These are phyloP conservation scores for Telopea speciosissima DNA, from an alignment of 177 flowering plant genomes.

Conservation along the genomic window DNA sequence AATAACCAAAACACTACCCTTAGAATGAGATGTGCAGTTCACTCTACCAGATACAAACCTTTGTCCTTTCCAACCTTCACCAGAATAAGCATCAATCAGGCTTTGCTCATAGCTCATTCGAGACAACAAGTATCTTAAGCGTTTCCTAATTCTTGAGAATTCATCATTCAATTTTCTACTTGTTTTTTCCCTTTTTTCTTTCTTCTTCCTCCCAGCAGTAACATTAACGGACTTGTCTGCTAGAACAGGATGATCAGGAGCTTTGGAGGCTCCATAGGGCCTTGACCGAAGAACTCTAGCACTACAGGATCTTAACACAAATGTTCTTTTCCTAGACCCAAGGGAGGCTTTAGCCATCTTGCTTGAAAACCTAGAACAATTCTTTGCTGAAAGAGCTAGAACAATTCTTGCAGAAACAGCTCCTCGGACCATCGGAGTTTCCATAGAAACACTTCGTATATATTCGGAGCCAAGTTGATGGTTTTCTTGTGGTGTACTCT, in stretches of 20 bases:
- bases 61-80: constrained; percentile 90
- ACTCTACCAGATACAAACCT: constrained; percentile 42
- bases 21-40: neutral
- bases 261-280: constrained; percentile 32
- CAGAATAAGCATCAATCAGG: constrained; percentile 78
- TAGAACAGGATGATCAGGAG: constrained; percentile 30
- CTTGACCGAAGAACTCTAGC: constrained; percentile 47
- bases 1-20: neutral
- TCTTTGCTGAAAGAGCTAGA: constrained; percentile 6
- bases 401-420: constrained; percentile 7
- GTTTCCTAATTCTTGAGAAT: constrained; percentile 46
- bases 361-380: neutral
- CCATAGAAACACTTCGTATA: too few relatives aligned
- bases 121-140: constrained; percentile 51
- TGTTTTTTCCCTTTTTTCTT: constrained; percentile 24
- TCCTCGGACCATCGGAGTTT: constrained; percentile 1
- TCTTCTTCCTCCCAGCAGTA: constrained; percentile 21
- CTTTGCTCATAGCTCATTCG: constrained; percentile 67
- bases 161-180: constrained; percentile 33
- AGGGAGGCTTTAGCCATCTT: constrained; percentile 21
- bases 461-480: too few relatives aligned
- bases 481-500: too few relatives aligned
- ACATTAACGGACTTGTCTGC: constrained; percentile 19
- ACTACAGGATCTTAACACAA: constrained; percentile 33
- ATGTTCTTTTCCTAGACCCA: constrained; percentile 28